phyloP scores from a whole-genome alignment of 2,329 filamentous ascomycete genomes.

The Monosporascus sp. region DNA sequence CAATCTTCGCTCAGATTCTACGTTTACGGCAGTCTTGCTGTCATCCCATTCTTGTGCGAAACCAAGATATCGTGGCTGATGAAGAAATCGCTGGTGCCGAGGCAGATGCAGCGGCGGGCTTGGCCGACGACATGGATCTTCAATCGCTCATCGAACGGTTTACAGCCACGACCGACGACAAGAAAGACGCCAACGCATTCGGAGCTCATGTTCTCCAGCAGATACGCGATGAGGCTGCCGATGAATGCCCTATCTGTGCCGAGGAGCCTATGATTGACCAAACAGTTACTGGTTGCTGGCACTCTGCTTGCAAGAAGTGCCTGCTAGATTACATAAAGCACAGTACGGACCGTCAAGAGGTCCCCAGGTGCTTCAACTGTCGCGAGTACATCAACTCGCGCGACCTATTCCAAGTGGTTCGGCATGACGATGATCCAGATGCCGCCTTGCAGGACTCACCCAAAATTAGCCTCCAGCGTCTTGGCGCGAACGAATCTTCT shows the following conservation, averaged over 20 bases:
- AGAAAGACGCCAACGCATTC: conserved; percentile 63
- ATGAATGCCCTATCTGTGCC: conserved; percentile 90
- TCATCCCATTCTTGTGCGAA: conserved; percentile 83
- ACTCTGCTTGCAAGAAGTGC: conserved; percentile 92
- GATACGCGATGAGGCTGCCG: conserved; percentile 82
- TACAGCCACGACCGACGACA: conserved; percentile 59
- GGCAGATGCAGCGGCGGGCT: conserved; percentile 71
- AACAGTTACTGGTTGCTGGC: conserved; percentile 94
- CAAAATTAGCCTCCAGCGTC: conserved; percentile 55
- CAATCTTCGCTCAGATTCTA: conserved; percentile 94
- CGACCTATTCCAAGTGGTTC: conserved; percentile 88
- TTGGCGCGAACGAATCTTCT: conserved; percentile 65
- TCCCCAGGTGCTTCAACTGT: conserved; percentile 86
- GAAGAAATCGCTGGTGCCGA: conserved; percentile 77
- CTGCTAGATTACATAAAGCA: conserved; percentile 87
- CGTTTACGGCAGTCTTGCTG: conserved; percentile 91
- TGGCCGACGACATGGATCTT: conserved; percentile 95
- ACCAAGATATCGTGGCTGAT: conserved; percentile 77
- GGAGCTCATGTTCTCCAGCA: conserved; percentile 83
- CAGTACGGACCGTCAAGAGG: conserved; percentile 68
- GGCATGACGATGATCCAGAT: conserved; percentile 61
- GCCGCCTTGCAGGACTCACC: conserved; percentile 34
- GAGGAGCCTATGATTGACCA: conserved; percentile 96
- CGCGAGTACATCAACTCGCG: conserved; percentile 74
- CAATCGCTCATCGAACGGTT: conserved; percentile 81